Conservation (phyloP, 2,329 filamentous ascomycete species). For the Talaromyces amestolkiae region DNA sequence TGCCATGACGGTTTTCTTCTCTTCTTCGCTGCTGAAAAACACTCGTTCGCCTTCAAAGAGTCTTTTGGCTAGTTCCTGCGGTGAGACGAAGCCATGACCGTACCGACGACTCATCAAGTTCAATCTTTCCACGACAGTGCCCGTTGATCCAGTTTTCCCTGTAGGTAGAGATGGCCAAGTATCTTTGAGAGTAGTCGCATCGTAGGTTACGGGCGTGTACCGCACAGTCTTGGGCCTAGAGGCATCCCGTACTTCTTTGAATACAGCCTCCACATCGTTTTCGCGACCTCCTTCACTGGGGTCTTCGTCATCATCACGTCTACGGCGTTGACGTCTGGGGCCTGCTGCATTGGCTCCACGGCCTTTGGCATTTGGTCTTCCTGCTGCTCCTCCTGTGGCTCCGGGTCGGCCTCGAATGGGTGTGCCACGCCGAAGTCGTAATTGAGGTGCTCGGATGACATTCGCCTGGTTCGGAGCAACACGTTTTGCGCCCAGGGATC, state of each 20-base stretch:
- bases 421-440: slow-evolving; percentile 25
- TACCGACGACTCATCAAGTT: slow-evolving; percentile 35
- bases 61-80: slow-evolving; percentile 37
- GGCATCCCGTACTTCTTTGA: slow-evolving; percentile 31
- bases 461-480: slow-evolving; percentile 29
- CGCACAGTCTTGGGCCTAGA: slow-evolving; percentile 31
- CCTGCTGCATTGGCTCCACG: slow-evolving; percentile 18
- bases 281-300: slow-evolving; percentile 25
- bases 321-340: slow-evolving; percentile 17
- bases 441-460: slow-evolving; percentile 32
- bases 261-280: slow-evolving; percentile 31
- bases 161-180: slow-evolving; percentile 43
- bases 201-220: slow-evolving; percentile 36
- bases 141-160: slow-evolving; percentile 27
- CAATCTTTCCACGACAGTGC: slow-evolving; percentile 36
- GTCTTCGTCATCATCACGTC: slow-evolving; percentile 25
- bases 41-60: slow-evolving; percentile 39
- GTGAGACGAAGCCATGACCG: slow-evolving; percentile 35
- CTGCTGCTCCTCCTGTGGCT: not conserved
- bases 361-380: slow-evolving; percentile 4
- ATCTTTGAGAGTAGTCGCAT: slow-evolving; percentile 32
- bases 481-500: slow-evolving; percentile 35
- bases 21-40: slow-evolving; percentile 36
- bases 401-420: slow-evolving; percentile 21
- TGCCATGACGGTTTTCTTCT: slow-evolving; percentile 36